These are phyloP conservation scores for Lolium perenne DNA, from an alignment of 176 grass and related monocot genomes.

Conservation along the genomic window DNA sequence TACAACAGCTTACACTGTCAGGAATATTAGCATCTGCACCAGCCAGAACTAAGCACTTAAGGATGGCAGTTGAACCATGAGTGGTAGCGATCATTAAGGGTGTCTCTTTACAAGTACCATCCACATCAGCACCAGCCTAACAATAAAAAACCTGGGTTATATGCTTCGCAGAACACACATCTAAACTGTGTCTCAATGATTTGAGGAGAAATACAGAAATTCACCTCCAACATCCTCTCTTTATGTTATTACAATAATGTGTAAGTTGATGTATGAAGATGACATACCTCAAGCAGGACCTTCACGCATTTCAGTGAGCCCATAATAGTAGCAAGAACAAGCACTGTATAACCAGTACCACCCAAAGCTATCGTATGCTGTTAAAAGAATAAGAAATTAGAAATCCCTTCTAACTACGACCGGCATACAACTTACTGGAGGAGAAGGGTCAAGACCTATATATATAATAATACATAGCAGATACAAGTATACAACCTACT, in stretches of 20 bases:
- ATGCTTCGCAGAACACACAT: constrained; percentile 1
- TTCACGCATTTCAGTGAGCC: constrained; percentile 21
- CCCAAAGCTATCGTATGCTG: constrained; percentile 23
- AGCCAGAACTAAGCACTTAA: constrained; percentile 45
- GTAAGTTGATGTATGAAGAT: not conserved
- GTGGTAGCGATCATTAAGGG: constrained; percentile 32
- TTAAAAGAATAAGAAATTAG: not conserved
- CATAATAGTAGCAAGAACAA: not conserved
- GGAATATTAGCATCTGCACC: constrained; percentile 49
- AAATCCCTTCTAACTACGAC: not conserved
- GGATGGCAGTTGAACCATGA: constrained; percentile 38
- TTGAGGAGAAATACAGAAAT: constrained; percentile 5
- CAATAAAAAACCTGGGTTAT: constrained; percentile 22
- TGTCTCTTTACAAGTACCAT: constrained; percentile 33
- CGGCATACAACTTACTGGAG: not conserved
- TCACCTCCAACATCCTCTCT: not conserved
- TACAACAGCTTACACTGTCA: constrained; percentile 34
- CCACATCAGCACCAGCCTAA: constrained; percentile 51
- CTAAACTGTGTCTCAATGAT: not conserved
- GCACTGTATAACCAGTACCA: constrained; percentile 11
- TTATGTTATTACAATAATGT: not conserved
- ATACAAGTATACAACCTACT: not conserved
- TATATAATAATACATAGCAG: not conserved
- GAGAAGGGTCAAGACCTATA: not conserved
- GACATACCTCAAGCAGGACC: constrained; percentile 24